phyloP scores from a whole-genome alignment of 2,329 filamentous ascomycete genomes.

The Scedosporium boydii region DNA sequence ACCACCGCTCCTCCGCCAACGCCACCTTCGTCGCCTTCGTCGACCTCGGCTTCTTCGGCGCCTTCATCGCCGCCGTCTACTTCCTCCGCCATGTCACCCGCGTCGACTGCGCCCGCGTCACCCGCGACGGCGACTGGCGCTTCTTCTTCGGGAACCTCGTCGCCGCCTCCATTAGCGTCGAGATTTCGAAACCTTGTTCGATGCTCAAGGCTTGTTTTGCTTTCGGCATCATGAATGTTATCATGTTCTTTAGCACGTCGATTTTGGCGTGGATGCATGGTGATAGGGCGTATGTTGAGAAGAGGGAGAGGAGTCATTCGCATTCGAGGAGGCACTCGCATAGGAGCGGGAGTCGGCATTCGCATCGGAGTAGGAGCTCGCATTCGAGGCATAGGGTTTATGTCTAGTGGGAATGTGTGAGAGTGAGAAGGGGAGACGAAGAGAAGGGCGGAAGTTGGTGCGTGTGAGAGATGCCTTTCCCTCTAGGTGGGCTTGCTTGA shows the following conservation, averaged over 20 bases:
- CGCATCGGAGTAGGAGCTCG: conserved; percentile 17
- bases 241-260: conserved; percentile 72
- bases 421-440: not conserved
- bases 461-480: not conserved
- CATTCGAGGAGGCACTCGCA: conserved; percentile 34
- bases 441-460: not conserved
- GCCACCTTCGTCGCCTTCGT: conserved; percentile 51
- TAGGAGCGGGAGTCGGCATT: conserved; percentile 22
- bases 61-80: conserved; percentile 54
- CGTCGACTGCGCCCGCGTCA: conserved; percentile 59
- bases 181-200: conserved; percentile 67
- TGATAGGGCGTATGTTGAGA: conserved; percentile 29
- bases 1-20: conserved; percentile 52
- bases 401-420: conserved; percentile 7
- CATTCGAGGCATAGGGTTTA: conserved; percentile 13
- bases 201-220: conserved; percentile 91
- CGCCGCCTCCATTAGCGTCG: conserved; percentile 40
- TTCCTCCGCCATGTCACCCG: conserved; percentile 47
- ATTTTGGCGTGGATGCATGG: conserved; percentile 57
- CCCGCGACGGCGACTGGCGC: conserved; percentile 37
- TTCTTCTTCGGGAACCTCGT: conserved; percentile 54
- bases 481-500: not conserved
- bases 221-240: conserved; percentile 77
- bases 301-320: conserved; percentile 28
- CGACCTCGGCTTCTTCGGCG: conserved; percentile 53